A percentile compares a stretch with the other conserved stretches of the same genome.
Conservation (phyloP, 169 alveolate genomes). For the Condylostoma magnum region DNA sequence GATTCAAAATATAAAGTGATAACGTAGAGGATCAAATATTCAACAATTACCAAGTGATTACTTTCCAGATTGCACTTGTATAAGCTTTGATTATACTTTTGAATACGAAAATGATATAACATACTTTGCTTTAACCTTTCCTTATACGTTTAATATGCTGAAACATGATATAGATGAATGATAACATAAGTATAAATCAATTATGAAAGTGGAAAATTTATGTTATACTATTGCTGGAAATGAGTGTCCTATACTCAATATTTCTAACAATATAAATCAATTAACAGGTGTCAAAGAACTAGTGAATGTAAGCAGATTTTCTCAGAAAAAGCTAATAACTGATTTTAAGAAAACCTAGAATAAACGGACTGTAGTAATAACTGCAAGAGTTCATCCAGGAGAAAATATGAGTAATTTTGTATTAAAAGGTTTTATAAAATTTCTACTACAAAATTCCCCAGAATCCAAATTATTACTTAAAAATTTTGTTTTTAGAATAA, state of each 20-base stretch:
- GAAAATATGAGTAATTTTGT: conserved; percentile 81
- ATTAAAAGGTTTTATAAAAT: conserved; percentile 66
- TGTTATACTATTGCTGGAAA: conserved; percentile 88
- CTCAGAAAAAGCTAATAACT: not conserved
- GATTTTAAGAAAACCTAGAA: not conserved
- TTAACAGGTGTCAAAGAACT: not conserved
- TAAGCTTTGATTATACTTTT: conserved; percentile 41
- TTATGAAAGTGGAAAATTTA: conserved; percentile 30
- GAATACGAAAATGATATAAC: conserved; percentile 66
- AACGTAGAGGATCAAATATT: conserved; percentile 31
- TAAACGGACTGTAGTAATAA: conserved; percentile 57
- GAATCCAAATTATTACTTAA: conserved; percentile 63
- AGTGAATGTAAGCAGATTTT: not conserved
- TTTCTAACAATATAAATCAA: conserved; percentile 33
- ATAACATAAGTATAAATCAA: not conserved
- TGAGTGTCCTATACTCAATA: conserved; percentile 66
- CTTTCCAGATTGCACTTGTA: too few relatives aligned
- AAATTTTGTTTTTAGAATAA: conserved; percentile 78
- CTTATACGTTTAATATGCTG: too few relatives aligned
- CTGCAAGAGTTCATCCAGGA: conserved; percentile 89
- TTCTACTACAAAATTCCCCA: conserved; percentile 9
- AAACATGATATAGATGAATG: too few relatives aligned
- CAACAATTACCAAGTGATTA: too few relatives aligned
- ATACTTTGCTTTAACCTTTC: conserved; percentile 80
- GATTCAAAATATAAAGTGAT: conserved; percentile 17